Base-by-base conservation (phyloP, 495 filamentous ascomycete genomes). In the Oleoguttula mirabilis region DNA sequence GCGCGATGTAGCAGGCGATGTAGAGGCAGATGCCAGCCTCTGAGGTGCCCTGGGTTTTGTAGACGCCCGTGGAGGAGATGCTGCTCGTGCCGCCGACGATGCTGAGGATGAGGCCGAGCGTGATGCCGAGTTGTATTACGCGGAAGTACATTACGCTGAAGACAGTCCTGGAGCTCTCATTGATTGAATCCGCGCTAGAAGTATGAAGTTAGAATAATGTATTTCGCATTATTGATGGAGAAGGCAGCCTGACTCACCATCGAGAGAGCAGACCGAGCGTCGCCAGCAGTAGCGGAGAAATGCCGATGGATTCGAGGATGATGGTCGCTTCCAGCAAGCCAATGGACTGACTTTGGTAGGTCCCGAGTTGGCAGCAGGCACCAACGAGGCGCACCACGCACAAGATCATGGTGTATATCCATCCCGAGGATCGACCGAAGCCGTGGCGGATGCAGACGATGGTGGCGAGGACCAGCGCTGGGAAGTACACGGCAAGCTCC, bases 211-310 rank as follows among this genome's bases (percentile, higher is more conserved):
- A 25, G 36, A 6, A 19, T 38, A 12, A 4, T 7, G 10, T 7
- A 7, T 8, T 17, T 12, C 19, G 19, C 19, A 38, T 6, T 11
- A 10, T 6, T 11, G 10, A 25, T 21, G 14, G n/a, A n/a, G n/a
- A n/a, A n/a, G n/a, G n/a, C n/a, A n/a, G n/a, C 21, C 21, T 22
- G 36, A 25, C 36, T 25, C 10, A 21, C 36, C 19, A 38, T 38
- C 19, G 5, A 25, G n/a, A n/a, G n/a, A n/a, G n/a, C n/a, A n/a
- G n/a, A n/a, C n/a, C n/a, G n/a, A n/a, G n/a, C n/a, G n/a, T n/a
- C n/a, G n/a, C n/a, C n/a, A n/a, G n/a, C n/a, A n/a, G n/a, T n/a
- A n/a, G n/a, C n/a, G n/a, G n/a, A n/a, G n/a, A n/a, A n/a, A n/a
- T n/a, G n/a, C n/a, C n/a, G n/a, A n/a, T n/a, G n/a, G n/a, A n/a